Conservation (phyloP, 768 basidiomycete species). For the Hypholoma fasciculare region DNA sequence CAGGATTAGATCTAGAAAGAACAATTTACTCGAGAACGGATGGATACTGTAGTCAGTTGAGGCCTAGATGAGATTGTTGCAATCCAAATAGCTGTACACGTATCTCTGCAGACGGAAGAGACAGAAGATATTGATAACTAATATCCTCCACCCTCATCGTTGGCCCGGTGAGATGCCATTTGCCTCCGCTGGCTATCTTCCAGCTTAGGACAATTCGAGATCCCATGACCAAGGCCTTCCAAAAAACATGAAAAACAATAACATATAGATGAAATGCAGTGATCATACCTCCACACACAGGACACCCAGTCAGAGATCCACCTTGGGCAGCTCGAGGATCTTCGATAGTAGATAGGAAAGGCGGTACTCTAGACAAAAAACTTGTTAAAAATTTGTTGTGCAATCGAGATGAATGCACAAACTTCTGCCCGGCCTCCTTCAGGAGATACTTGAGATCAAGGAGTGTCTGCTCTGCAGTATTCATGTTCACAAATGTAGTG, state of each 20-base stretch:
- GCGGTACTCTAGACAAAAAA: conserved; percentile 71
- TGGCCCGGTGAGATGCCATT: conserved; percentile 82
- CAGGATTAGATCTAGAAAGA: not conserved
- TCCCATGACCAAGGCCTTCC: conserved; percentile 87
- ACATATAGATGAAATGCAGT: not conserved
- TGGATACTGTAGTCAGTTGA: not conserved
- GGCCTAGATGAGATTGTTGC: too few species aligned
- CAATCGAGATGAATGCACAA: conserved; percentile 18
- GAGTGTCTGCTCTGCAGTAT: conserved; percentile 93
- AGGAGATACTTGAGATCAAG: conserved; percentile 96
- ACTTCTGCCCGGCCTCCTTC: conserved; percentile 98
- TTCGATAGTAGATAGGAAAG: conserved; percentile 86
- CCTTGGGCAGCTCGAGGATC: conserved; percentile 86
- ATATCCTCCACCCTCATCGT: conserved; percentile 59
- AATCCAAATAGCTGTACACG: not conserved
- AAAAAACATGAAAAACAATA: conserved; percentile 5
- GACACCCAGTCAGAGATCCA: conserved; percentile 81
- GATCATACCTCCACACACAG: conserved; percentile 87
- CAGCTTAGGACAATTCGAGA: conserved; percentile 94
- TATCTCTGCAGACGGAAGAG: too few species aligned
- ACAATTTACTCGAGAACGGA: not conserved
- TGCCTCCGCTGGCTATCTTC: conserved; percentile 91
- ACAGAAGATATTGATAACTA: not conserved
- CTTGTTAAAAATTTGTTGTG: conserved; percentile 1
- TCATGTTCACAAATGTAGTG: conserved; percentile 99